A percentile compares a stretch with the other conserved stretches of the same genome.
Conservation (phyloP, 495 filamentous ascomycete genomes). For the Penicillium cosmopolitanum region DNA sequence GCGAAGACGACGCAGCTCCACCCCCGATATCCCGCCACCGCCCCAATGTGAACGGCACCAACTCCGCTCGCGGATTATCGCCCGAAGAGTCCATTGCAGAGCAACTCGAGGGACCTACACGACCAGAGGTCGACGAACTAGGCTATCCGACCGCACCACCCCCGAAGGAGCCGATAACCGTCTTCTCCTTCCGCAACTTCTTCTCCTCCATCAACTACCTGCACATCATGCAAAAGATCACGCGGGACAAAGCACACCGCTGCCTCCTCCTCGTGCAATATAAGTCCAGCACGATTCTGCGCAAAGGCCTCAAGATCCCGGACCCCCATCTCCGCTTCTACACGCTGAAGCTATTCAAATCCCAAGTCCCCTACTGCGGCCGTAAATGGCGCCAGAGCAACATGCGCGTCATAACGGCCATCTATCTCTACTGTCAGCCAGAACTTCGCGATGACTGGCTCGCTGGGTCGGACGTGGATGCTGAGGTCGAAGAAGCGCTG, state of each 20-base stretch:
- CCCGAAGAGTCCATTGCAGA: conserved; percentile 41
- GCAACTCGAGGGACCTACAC: conserved; percentile 42
- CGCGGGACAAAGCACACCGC: conserved; percentile 90
- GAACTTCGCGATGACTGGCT: conserved; percentile 97
- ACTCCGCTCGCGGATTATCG: conserved; percentile 29
- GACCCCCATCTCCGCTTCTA: conserved; percentile 87
- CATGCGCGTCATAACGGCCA: conserved; percentile 97
- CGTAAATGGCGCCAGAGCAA: conserved; percentile 97
- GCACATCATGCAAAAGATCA: conserved; percentile 95
- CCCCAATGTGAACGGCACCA: conserved; percentile 34
- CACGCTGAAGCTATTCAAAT: conserved; percentile 97
- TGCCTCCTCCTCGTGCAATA: conserved; percentile 92
- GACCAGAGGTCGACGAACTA: conserved; percentile 86
- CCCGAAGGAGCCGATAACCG: conserved; percentile 81
- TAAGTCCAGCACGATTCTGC: conserved; percentile 86
- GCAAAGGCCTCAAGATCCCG: conserved; percentile 87
- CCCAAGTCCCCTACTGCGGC: conserved; percentile 95
- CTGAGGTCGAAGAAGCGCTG: conserved; percentile 87
- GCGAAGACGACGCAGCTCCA: conserved; percentile 76
- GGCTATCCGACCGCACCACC: conserved; percentile 67
- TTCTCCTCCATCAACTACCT: conserved; percentile 92
- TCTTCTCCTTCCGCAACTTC: conserved; percentile 92
- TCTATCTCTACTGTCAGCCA: conserved; percentile 89
- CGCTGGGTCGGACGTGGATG: conserved; percentile 85
- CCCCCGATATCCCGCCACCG: conserved; percentile 74